Evolutionary conservation across 1,139 yeast genomes (phyloP), one percentile per base, ranked within the genome.

Genomic region (Debaryomyces singareniensis): DNA sequence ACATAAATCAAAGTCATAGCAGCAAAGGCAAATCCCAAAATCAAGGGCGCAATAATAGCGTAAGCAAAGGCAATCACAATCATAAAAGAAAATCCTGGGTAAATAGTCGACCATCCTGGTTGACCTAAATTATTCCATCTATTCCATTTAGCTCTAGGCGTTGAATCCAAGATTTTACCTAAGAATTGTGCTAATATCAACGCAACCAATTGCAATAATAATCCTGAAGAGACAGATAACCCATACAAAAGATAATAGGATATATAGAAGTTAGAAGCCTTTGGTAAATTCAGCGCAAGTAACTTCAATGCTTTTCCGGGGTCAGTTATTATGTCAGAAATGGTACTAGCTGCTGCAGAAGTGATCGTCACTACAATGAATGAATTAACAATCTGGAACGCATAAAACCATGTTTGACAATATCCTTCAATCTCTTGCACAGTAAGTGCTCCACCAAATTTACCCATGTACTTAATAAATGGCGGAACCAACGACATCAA

Each of bases 391-490:
- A 86, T 89, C 57, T 83, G 91, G 73, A 89, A 89, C 2, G 87
- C 94, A 59, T 72, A 91, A 55, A 66, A 91, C 70, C 95, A 81
- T 15, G 79, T 69, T 56, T 91, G 97, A 41, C 94, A 85, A 55
- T 74, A 84, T 36, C 71, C 65, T 49, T 89, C 95, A 35, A 84
- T 74, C 34, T 78, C 70, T 45, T 86, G 89, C 15, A 59, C 47
- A 2, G 95, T 76, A 15, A 85, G 66, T 30, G 70, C 61, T 14
- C 98, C 98, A 16, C 86, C 59, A 27, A 78, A 46, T 42, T 70
- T 74, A 35, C 91, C 96, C 74, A 81, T 55, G 36, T 54, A 54
- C 40, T 55, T 69, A 43, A 86, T 83, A 42, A 81, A 68, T 25
- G 74, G 75, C 12, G 95, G 95, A 31, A 85, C 72, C 31, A 81